Percentiles rank a stretch among this genome's conserved stretches.
Evolutionary conservation across 1,284 basidiomycete genomes (phyloP).

Genomic region (Cryptococcus deneoformans): DNA sequence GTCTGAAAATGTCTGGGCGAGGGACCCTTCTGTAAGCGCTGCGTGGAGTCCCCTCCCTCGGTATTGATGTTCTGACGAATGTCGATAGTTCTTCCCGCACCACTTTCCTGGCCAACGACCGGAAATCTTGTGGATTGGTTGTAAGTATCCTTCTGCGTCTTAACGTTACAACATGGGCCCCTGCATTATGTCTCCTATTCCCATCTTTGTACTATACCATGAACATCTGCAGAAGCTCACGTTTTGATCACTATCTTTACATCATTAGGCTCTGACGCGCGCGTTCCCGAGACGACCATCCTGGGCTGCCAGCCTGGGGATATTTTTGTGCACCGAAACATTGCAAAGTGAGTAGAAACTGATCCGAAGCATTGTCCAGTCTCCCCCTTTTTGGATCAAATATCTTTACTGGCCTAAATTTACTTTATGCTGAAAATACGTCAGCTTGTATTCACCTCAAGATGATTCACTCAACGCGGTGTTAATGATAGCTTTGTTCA

Average conservation of each 20-base stretch:
- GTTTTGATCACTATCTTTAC: not conserved
- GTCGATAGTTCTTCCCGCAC: constrained; percentile 40
- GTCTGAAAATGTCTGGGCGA: constrained; percentile 21
- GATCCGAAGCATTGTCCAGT: not conserved
- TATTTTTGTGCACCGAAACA: constrained; percentile 46
- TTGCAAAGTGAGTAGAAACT: constrained; percentile 39
- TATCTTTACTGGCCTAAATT: not conserved
- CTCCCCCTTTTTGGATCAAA: not conserved
- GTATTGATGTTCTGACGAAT: not conserved
- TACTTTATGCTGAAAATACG: not conserved
- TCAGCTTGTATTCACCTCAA: constrained; percentile 39
- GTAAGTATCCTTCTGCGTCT: constrained; percentile 15
- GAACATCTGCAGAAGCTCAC: not conserved
- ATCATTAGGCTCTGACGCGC: constrained; percentile 40
- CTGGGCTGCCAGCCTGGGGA: constrained; percentile 45
- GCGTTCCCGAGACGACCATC: constrained; percentile 47
- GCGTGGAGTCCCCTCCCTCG: not conserved
- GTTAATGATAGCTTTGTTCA: constrained; percentile 44
- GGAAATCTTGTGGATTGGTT: constrained; percentile 48
- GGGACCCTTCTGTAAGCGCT: constrained; percentile 23
- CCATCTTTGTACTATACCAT: not conserved
- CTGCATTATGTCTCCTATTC: too few relatives aligned
- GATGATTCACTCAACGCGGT: constrained; percentile 46
- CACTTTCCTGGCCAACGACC: constrained; percentile 46
- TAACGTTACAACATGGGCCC: too few relatives aligned